Conservation (phyloP, 2,329 filamentous ascomycete genomes). For the Cercospora citrullina region DNA sequence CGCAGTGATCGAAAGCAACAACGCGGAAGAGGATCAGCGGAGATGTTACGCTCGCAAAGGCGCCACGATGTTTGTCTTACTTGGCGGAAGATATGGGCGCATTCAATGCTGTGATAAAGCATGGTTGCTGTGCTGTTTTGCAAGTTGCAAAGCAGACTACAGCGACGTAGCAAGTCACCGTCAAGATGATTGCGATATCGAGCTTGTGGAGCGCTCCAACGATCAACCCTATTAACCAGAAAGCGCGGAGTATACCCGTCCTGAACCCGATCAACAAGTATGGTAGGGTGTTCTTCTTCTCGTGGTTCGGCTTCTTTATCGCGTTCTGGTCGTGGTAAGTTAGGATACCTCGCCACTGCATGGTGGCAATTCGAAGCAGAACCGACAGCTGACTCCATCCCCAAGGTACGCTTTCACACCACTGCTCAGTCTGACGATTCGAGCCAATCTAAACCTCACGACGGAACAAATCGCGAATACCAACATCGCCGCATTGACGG, state of each 20-base stretch:
- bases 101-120: background rate
- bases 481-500: slow-evolving; percentile 78
- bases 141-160: background rate
- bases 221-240: slow-evolving; percentile 79
- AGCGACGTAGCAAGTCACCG: background rate
- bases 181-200: slow-evolving; percentile 14
- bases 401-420: slow-evolving; percentile 82
- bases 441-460: slow-evolving; percentile 70
- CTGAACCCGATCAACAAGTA: slow-evolving; percentile 77
- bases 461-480: slow-evolving; percentile 77
- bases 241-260: slow-evolving; percentile 75
- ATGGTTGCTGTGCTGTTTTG: background rate
- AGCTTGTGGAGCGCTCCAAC: slow-evolving; percentile 59
- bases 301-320: slow-evolving; percentile 81
- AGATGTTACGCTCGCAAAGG: background rate
- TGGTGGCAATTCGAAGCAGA: background rate
- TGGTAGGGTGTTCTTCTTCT: slow-evolving; percentile 86
- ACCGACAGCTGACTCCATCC: background rate
- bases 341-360: background rate
- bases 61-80: background rate
- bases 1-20: background rate
- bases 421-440: slow-evolving; percentile 74
- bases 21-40: background rate
- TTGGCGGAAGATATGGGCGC: background rate
- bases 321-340: slow-evolving; percentile 76